phyloP scores from a whole-genome alignment of 495 filamentous ascomycete genomes.

The Mycothermus thermophilus region DNA sequence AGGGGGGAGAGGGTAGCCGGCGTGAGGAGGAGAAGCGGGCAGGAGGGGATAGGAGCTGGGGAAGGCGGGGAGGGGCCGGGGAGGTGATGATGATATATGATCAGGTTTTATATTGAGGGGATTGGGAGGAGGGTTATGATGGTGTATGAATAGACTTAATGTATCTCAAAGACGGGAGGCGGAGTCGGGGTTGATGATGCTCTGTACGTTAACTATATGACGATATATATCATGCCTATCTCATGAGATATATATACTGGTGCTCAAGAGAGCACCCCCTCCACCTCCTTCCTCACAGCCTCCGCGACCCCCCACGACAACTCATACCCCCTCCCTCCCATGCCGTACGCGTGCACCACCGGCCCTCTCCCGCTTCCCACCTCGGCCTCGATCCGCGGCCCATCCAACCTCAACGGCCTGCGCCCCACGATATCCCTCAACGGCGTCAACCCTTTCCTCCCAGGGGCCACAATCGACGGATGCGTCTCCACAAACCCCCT shows the following conservation, averaged over 20 bases:
- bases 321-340: conserved; percentile 47
- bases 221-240: too few relatives aligned
- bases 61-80: conserved; percentile 4
- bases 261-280: too few relatives aligned
- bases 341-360: conserved; percentile 50
- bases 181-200: too few relatives aligned
- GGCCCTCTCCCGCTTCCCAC: conserved; percentile 16
- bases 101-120: not conserved
- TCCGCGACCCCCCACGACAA: conserved; percentile 35
- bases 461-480: conserved; percentile 21
- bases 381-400: conserved; percentile 32
- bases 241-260: too few relatives aligned
- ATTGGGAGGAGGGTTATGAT: not conserved
- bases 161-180: too few relatives aligned
- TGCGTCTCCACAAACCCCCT: conserved; percentile 24
- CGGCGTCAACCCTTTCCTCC: conserved; percentile 19
- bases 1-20: conserved; percentile 27
- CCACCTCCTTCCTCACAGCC: conserved; percentile 21
- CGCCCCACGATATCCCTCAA: conserved; percentile 33
- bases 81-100: conserved; percentile 4
- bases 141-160: not conserved
- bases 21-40: conserved; percentile 6
- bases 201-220: too few relatives aligned
- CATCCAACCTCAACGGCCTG: conserved; percentile 28
- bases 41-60: conserved; percentile 7